phyloP scores from a whole-genome alignment of 1,284 basidiomycete genomes.

The Wolfiporia cocos region DNA sequence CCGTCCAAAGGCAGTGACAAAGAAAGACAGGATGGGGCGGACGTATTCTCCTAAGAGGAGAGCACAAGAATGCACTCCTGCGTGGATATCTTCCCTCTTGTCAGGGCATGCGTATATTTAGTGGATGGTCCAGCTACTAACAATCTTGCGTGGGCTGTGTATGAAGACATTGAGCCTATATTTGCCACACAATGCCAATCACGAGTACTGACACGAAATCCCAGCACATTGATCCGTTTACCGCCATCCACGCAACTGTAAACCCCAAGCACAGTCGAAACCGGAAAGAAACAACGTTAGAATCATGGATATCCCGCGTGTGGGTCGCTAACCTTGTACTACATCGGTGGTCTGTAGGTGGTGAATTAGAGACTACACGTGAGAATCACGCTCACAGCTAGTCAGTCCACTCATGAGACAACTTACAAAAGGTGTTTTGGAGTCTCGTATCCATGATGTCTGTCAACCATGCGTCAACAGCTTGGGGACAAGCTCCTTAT shows the following conservation, averaged over 20 bases:
- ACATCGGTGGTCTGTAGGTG: too few relatives aligned
- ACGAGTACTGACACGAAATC: conserved; percentile 8
- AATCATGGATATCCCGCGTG: too few relatives aligned
- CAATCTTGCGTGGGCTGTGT: not conserved
- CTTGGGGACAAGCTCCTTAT: too few relatives aligned
- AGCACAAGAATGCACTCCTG: conserved; percentile 53
- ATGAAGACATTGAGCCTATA: not conserved
- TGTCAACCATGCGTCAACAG: too few relatives aligned
- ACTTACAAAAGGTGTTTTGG: too few relatives aligned
- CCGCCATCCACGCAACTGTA: conserved; percentile 6
- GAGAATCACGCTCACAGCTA: too few relatives aligned
- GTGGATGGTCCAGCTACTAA: conserved; percentile 36
- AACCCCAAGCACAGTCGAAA: conserved; percentile 9
- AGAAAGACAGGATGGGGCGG: conserved; percentile 35
- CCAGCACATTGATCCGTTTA: conserved; percentile 3
- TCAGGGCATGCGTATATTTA: conserved; percentile 59
- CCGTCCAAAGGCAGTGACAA: conserved; percentile 37
- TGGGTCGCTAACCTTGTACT: too few relatives aligned
- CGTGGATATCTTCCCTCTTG: conserved; percentile 44
- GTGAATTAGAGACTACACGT: too few relatives aligned
- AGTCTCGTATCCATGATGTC: too few relatives aligned
- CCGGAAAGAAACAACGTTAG: too few relatives aligned
- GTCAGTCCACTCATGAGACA: too few relatives aligned
- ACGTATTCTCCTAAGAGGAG: conserved; percentile 42
- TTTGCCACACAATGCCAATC: conserved; percentile 1